Conservation (phyloP, 352 stramenopile species). For the Pythium insidiosum region DNA sequence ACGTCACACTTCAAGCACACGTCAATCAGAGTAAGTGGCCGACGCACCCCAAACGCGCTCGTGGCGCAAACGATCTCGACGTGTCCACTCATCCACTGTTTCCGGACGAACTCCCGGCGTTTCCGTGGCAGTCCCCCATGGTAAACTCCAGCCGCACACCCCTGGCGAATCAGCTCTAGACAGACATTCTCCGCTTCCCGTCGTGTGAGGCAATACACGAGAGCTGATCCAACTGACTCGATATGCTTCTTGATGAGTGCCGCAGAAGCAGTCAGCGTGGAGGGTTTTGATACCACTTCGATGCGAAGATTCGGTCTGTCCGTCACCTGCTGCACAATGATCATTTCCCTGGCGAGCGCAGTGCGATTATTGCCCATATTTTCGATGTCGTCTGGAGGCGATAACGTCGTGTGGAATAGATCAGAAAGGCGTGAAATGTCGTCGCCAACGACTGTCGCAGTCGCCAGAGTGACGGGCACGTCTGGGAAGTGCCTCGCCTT, state of each 20-base stretch:
- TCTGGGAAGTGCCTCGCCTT: conserved; percentile 29
- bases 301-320: conserved; percentile 59
- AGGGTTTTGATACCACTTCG: conserved; percentile 44
- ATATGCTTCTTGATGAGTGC: conserved; percentile 25
- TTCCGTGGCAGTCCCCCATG: conserved; percentile 49
- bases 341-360: conserved; percentile 19
- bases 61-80: conserved; percentile 72
- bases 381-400: not conserved
- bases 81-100: conserved; percentile 73
- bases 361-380: not conserved
- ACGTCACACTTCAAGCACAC: no score
- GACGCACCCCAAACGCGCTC: conserved; percentile 61
- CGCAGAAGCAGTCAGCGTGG: conserved; percentile 7
- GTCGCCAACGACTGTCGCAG: conserved; percentile 60
- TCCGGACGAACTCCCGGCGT: conserved; percentile 58
- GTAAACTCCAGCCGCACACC: conserved; percentile 56
- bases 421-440: conserved; percentile 41
- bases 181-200: conserved; percentile 58
- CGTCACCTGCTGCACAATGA: conserved; percentile 52
- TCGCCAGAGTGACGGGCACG: conserved; percentile 62
- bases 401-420: conserved; percentile 38
- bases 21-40: no score
- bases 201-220: conserved; percentile 75
- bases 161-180: conserved; percentile 35
- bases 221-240: conserved; percentile 21